phyloP scores from a whole-genome alignment of 2,329 filamentous ascomycete species.

The Beauveria sp. region DNA sequence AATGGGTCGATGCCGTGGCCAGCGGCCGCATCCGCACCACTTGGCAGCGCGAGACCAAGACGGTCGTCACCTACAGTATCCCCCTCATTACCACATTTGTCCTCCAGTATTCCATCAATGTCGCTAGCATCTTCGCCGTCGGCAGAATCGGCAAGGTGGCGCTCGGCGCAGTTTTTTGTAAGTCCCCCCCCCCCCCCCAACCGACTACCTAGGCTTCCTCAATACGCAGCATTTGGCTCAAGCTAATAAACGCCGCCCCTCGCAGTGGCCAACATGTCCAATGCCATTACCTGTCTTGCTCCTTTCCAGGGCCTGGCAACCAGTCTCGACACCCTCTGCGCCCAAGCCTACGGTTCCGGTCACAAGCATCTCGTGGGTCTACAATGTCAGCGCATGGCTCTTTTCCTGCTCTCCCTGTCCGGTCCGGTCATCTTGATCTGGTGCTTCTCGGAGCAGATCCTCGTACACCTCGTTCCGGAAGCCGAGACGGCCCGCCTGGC shows the following conservation, averaged over 20 bases:
- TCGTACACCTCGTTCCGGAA: constrained; percentile 39
- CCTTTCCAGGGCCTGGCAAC: constrained; percentile 82
- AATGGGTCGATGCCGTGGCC: constrained; percentile 80
- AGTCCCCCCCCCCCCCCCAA: constrained; percentile 13
- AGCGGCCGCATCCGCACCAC: constrained; percentile 79
- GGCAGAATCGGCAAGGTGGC: constrained; percentile 63
- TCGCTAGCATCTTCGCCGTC: constrained; percentile 71
- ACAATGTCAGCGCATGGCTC: constrained; percentile 74
- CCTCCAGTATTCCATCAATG: constrained; percentile 78
- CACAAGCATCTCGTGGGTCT: constrained; percentile 80
- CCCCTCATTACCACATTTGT: constrained; percentile 67
- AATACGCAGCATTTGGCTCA: neutral
- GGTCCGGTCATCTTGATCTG: constrained; percentile 67
- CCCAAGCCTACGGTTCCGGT: constrained; percentile 89
- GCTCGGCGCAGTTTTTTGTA: constrained; percentile 36
- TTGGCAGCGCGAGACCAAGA: constrained; percentile 84
- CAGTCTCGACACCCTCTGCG: constrained; percentile 83
- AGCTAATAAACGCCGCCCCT: neutral
- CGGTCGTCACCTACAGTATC: constrained; percentile 62
- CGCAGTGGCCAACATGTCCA: constrained; percentile 59
- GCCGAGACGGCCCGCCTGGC: constrained; percentile 60
- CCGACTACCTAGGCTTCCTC: neutral
- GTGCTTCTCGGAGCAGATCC: constrained; percentile 58
- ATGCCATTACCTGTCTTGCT: constrained; percentile 69
- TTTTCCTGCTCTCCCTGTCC: constrained; percentile 64